Base-by-base conservation (phyloP, 1,284 basidiomycete genomes). In the Cystobasidium sp. region DNA sequence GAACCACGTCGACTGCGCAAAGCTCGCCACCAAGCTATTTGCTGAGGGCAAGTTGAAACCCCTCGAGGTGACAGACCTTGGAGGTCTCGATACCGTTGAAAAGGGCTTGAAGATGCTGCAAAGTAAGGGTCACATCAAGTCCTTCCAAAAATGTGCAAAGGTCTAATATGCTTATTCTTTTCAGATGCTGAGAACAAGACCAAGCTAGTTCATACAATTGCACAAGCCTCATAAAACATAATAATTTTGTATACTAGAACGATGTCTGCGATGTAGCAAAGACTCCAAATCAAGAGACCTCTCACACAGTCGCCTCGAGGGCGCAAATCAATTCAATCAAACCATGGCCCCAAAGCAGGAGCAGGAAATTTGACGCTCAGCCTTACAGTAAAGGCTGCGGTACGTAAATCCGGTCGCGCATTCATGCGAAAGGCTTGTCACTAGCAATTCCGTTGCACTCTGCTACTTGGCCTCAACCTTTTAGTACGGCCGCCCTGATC, bases 401-500 rank as follows among this genome's bases (percentile, higher is more conserved):
- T 31, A 1, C 5, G 31, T 31, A 5, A 31, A 31, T 1, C 31
- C 31, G 31, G 31, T 31, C 31, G 31, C 31, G 31, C 31, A 31
- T 31, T 31, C 31, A 31, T 31, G 31, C 31, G 31, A 31, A 31
- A 31, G 31, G 31, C 31, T 1, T 31, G 31, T 31, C 31, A 31
- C 31, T 31, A 31, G 31, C 31, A 31, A 31, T 31, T 31, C 31
- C n/a, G 3, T 20, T 56, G 4, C 20, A 24, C 53, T 41, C 10
- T 44, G 20, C 24, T 16, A 18, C 10, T 18, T 43, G 44, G 22
- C 44, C n/a, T 41, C 62, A 74, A 12, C 72, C 65, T 39, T 56
- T 53, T 9, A 70, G 18, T 39, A 76, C 59, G 12, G 75, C 75
- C n/a, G 58, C 58, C 9, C 65, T 68, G 31, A 97, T 85, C 51